Conservation (phyloP, 257 asterid genomes). For the Solanum raphanifolium region DNA sequence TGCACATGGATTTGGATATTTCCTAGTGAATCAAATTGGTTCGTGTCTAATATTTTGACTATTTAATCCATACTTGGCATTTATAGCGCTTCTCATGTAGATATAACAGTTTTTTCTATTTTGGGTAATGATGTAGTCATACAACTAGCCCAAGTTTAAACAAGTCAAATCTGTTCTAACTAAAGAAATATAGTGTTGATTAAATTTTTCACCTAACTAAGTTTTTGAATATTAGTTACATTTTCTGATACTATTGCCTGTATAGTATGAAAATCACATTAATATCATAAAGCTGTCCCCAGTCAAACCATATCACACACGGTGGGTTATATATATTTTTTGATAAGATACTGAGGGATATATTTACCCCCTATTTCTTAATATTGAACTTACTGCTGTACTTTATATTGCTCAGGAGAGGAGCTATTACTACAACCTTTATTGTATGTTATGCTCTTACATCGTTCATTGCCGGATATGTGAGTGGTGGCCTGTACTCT, state of each 20-base stretch:
- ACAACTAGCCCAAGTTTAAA: neutral
- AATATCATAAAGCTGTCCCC: neutral
- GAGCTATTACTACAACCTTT: conserved; percentile 71
- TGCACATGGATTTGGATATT: neutral
- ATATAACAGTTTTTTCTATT: neutral
- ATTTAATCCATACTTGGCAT: neutral
- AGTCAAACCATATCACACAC: neutral
- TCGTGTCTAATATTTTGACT: neutral
- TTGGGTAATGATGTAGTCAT: neutral
- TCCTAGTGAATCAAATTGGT: neutral
- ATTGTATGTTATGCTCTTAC: conserved; percentile 73
- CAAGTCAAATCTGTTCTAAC: neutral
- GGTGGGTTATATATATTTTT: neutral
- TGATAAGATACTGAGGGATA: neutral
- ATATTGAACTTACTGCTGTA: neutral
- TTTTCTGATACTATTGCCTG: neutral
- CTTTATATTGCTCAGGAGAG: conserved; percentile 50
- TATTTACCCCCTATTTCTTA: neutral
- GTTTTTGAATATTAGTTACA: neutral
- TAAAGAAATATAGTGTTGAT: neutral
- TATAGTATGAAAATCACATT: neutral
- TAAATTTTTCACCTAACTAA: neutral
- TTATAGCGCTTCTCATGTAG: neutral
- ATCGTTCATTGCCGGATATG: conserved; percentile 76
- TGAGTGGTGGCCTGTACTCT: conserved; percentile 76